Percentiles rank a stretch among this genome's conserved stretches.
Evolutionary conservation across 306 rosid species (phyloP).

Genomic region (Malus sieversii): DNA sequence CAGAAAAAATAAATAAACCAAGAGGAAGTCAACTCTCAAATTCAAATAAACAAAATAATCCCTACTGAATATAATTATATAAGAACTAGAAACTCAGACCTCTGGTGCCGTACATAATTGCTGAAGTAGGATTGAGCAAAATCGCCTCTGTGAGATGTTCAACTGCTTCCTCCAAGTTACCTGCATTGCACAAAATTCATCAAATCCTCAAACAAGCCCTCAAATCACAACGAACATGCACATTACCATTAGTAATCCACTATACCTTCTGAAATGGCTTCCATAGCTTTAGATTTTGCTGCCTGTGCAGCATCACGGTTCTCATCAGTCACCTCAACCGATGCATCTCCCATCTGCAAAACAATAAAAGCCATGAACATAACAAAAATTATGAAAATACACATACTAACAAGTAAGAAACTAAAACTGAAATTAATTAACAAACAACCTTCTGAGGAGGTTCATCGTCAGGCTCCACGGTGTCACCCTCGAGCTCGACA

Average conservation of each 20-base stretch:
- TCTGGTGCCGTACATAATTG: constrained; percentile 84
- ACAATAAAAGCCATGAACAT: neutral
- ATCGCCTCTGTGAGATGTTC: constrained; percentile 70
- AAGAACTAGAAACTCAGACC: constrained; percentile 32
- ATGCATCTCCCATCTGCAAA: constrained; percentile 77
- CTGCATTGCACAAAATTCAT: constrained; percentile 26
- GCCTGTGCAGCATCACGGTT: constrained; percentile 66
- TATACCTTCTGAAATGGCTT: constrained; percentile 73
- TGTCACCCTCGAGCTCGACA: constrained; percentile 77
- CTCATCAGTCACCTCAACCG: constrained; percentile 71
- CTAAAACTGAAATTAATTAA: neutral
- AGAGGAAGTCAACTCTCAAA: neutral
- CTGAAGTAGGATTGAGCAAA: constrained; percentile 72
- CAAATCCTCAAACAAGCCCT: neutral
- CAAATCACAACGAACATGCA: neutral
- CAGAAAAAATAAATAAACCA: neutral
- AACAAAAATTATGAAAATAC: neutral
- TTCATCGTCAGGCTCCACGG: constrained; percentile 68
- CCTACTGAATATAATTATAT: no score
- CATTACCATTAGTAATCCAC: neutral
- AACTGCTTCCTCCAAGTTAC: constrained; percentile 67
- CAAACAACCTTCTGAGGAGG: constrained; percentile 69
- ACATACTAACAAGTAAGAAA: neutral
- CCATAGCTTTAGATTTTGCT: constrained; percentile 64
- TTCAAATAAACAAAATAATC: neutral